Evolutionary conservation across 225 moss, liverwort and hornwort genomes (phyloP).

Genomic region (Polytrichum formosum): DNA sequence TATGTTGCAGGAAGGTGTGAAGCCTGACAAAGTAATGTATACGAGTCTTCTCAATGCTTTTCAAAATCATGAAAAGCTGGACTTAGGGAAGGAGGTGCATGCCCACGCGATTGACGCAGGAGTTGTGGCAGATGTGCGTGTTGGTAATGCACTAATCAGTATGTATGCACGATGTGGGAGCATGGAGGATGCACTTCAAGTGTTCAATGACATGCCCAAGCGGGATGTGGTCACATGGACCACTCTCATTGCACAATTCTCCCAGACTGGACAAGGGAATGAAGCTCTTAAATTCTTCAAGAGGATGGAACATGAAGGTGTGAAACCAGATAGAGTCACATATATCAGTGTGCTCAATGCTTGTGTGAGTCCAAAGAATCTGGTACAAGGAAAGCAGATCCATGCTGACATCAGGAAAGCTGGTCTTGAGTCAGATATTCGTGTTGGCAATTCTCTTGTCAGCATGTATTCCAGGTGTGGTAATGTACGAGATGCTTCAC

Average conservation of each 20-base stretch:
- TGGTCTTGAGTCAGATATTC: not conserved
- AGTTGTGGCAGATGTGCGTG: not conserved
- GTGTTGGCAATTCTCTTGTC: not conserved
- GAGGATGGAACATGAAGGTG: not conserved
- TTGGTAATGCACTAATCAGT: not conserved
- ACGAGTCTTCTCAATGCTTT: not conserved
- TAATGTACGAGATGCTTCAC: not conserved
- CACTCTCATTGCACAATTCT: not conserved
- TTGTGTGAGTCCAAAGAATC: not conserved
- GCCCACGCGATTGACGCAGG: not conserved
- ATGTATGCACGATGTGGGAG: conserved; percentile 4
- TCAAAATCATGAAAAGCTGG: too few species aligned
- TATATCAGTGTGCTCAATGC: not conserved
- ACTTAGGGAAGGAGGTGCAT: conserved; percentile 3
- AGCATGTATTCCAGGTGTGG: conserved; percentile 8
- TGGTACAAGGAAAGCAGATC: not conserved
- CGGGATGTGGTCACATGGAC: not conserved
- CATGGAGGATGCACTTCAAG: not conserved
- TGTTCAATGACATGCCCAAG: not conserved
- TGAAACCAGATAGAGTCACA: conserved; percentile 1
- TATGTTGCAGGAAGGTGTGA: conserved; percentile 18
- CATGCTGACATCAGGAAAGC: not conserved
- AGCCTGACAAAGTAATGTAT: not conserved
- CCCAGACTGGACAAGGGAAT: not conserved
- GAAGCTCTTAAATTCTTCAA: not conserved